Conservation (phyloP, 805 yeast species). For the Alloascoidea hylecoeti region DNA sequence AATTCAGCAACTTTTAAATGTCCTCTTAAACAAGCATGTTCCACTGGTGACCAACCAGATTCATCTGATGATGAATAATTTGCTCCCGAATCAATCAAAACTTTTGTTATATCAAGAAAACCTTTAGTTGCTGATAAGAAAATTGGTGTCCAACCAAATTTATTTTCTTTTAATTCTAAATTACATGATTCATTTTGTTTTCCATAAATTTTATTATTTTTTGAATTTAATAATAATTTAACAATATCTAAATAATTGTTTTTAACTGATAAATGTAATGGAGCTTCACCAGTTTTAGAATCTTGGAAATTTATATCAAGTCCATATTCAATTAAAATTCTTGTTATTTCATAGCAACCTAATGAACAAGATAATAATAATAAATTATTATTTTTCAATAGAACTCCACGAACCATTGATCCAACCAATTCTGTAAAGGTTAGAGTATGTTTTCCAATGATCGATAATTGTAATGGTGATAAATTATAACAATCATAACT, state of each 20-base stretch:
- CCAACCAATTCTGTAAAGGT: constrained; percentile 50
- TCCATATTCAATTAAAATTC: constrained; percentile 37
- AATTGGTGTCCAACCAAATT: constrained; percentile 92
- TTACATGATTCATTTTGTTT: no score
- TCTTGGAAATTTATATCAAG: constrained; percentile 54
- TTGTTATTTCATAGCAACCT: constrained; percentile 41
- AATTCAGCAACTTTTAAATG: constrained; percentile 57
- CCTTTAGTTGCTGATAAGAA: constrained; percentile 89
- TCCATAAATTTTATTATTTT: no score
- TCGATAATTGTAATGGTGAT: constrained; percentile 75
- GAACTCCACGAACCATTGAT: constrained; percentile 22
- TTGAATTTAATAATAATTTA: constrained; percentile 34
- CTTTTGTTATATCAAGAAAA: constrained; percentile 34
- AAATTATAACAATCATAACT: constrained; percentile 53
- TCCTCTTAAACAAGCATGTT: constrained; percentile 87
- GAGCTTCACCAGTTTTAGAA: constrained; percentile 56
- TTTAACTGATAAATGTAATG: constrained; percentile 71
- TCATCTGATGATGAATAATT: constrained; percentile 47
- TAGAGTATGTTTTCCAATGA: constrained; percentile 69
- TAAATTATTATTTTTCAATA: constrained; percentile 37
- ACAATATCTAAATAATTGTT: constrained; percentile 40
- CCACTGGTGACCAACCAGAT: constrained; percentile 97
- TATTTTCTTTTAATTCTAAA: constrained; percentile 58
- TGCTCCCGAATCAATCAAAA: constrained; percentile 41
- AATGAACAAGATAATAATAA: constrained; percentile 57